A percentile compares a stretch with the other conserved stretches of the same genome.
Evolutionary conservation across 441 rosid genomes (phyloP).

Genomic region (Erodium texanum): DNA sequence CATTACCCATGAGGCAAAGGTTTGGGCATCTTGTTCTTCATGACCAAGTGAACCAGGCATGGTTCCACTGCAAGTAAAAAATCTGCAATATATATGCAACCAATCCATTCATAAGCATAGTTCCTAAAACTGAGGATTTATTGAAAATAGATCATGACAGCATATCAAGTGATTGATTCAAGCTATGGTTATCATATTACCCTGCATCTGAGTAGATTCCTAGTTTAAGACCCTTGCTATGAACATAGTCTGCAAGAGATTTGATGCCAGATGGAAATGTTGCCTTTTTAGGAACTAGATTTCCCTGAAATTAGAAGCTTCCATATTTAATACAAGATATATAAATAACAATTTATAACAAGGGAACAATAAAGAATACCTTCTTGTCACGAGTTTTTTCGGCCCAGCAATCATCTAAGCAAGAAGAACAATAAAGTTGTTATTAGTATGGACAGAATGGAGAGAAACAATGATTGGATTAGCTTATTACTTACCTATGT

Average conservation of each 20-base stretch:
- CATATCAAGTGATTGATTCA: neutral
- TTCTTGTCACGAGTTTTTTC: constrained; percentile 60
- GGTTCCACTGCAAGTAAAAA: constrained; percentile 49
- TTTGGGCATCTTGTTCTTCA: constrained; percentile 67
- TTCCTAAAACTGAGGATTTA: neutral
- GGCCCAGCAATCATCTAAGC: constrained; percentile 95
- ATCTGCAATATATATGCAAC: constrained; percentile 29
- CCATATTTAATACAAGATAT: neutral
- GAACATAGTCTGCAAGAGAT: constrained; percentile 60
- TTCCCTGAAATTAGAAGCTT: constrained; percentile 36
- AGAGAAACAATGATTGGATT: neutral
- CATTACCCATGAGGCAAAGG: constrained; percentile 64
- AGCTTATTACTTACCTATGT: constrained; percentile 49
- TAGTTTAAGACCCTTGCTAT: constrained; percentile 61
- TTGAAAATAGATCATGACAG: neutral
- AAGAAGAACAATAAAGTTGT: constrained; percentile 11
- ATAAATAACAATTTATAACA: neutral
- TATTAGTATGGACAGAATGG: neutral
- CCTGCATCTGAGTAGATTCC: constrained; percentile 72
- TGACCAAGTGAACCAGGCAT: constrained; percentile 74
- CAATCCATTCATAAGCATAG: neutral
- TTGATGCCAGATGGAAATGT: constrained; percentile 65
- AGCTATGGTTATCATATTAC: constrained; percentile 21
- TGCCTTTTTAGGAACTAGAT: constrained; percentile 39
- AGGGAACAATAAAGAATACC: constrained; percentile 27